A percentile compares a stretch with the other conserved stretches of the same genome.
Conservation (phyloP, 192 early-diverging fungal species). For the Backusella psychrophila region DNA sequence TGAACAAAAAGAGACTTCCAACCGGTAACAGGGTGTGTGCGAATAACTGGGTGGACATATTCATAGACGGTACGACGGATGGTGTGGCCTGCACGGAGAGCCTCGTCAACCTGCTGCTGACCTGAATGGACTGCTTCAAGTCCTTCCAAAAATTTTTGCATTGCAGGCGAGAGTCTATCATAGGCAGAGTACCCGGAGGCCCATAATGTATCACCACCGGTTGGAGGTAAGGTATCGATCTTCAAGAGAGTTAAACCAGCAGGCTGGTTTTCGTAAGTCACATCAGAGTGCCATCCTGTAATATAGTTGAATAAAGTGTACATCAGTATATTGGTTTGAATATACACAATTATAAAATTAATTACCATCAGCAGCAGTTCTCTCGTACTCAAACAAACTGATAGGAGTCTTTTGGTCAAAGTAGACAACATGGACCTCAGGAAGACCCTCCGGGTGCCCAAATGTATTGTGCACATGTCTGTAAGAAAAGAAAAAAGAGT, state of each 20-base stretch:
- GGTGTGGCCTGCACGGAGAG: neutral
- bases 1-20: conserved; percentile 69
- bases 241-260: conserved; percentile 32
- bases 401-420: conserved; percentile 12
- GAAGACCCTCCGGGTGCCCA: conserved; percentile 17
- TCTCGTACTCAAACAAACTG: neutral
- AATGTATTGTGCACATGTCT: conserved; percentile 25
- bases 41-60: conserved; percentile 45
- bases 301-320: neutral
- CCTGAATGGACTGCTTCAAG: conserved; percentile 34
- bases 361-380: neutral
- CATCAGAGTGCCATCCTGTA: conserved; percentile 33
- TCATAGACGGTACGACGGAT: conserved; percentile 34
- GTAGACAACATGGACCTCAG: conserved; percentile 31
- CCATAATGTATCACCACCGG: conserved; percentile 37
- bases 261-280: conserved; percentile 32
- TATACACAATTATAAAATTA: neutral
- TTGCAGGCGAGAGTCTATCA: conserved; percentile 22
- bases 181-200: conserved; percentile 27
- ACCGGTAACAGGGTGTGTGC: conserved; percentile 70
- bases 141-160: conserved; percentile 32
- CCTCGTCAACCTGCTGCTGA: conserved; percentile 18
- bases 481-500: neutral
- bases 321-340: neutral
- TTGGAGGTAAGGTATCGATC: conserved; percentile 25